Evolutionary conservation across 2,329 filamentous ascomycete genomes (phyloP), one percentile per base, ranked within the genome.

Genomic region (Verticillium albo-atrum): DNA sequence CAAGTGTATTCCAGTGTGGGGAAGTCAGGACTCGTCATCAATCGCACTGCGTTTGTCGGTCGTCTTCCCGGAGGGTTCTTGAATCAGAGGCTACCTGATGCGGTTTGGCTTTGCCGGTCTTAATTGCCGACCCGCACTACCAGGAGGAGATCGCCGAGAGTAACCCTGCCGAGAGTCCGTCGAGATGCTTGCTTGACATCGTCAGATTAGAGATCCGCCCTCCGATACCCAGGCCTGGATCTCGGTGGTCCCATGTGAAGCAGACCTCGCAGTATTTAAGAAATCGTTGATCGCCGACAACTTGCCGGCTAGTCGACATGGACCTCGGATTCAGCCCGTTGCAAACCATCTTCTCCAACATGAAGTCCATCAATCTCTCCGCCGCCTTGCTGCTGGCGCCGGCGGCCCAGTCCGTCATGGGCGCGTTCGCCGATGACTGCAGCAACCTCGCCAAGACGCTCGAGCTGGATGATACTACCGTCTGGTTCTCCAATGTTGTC

Each of bases 401-500:
- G 5, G 56, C 60, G n/a, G 60, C 60, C n/a, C 62, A 60, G 12
- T 23, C 27, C 53, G 62, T 42, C 52, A 55, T 60, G 50, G 17
- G 55, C 32, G 58, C 60, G 26, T 59, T 60, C 7, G 58, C 60
- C 35, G 60, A 62, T 53, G 55, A 64, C 25, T 71, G 68, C 57
- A 54, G 61, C 28, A 58, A 54, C n/a, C 60, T 77, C 15, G 70
- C 66, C 2, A 67, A 68, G 25, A 63, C 64, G 6, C 67, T 77
- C 37, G 54, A 64, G 17, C 62, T 75, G 32, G 61, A 67, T 50
- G 70, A 74, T 25, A 71, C 71, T 17, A 71, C 70, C 1, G 68
- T 77, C 17, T 69, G 70, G 60, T 73, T 73, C 58, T 68, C 74
- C 1, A 63, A 74, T 34, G 72, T 70, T 27, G 67, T 78, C n/a